phyloP scores from a whole-genome alignment of 2,329 filamentous ascomycete genomes.

The Apiospora kogelbergensis region DNA sequence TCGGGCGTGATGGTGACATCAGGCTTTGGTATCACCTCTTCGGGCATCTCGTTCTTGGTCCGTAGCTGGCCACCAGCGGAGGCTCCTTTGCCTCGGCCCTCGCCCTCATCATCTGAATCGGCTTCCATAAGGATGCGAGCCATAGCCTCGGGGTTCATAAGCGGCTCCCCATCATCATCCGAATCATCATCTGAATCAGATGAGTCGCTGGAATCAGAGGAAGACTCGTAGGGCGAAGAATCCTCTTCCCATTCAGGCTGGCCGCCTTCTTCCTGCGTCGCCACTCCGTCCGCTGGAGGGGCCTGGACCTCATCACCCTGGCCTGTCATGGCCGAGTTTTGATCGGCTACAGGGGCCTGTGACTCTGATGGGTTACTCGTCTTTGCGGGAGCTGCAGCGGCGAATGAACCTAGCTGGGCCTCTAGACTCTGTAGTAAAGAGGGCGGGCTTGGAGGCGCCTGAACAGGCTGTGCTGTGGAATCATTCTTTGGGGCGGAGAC shows the following conservation, averaged over 20 bases:
- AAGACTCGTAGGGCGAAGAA: conserved; percentile 74
- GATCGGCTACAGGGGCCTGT: conserved; percentile 13
- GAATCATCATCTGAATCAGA: conserved; percentile 62
- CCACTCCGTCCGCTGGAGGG: not conserved
- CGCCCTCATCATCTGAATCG: conserved; percentile 75
- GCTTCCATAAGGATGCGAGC: conserved; percentile 85
- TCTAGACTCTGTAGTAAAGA: conserved; percentile 34
- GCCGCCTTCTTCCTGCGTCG: conserved; percentile 22
- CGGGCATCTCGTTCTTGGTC: conserved; percentile 77
- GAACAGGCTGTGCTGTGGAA: conserved; percentile 9
- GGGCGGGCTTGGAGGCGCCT: conserved; percentile 30
- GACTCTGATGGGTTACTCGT: conserved; percentile 8
- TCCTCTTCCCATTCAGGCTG: conserved; percentile 84
- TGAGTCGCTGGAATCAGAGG: conserved; percentile 57
- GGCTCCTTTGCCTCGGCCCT: conserved; percentile 47
- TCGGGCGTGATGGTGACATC: conserved; percentile 75
- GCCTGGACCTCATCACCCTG: not conserved
- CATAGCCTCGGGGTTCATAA: conserved; percentile 79
- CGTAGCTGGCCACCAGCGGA: conserved; percentile 54
- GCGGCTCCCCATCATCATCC: conserved; percentile 65
- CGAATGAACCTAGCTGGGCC: conserved; percentile 30
- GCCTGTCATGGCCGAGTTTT: conserved; percentile 17
- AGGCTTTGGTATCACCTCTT: conserved; percentile 69
- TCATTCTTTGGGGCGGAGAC: not conserved
- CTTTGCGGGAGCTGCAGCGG: conserved; percentile 15